A percentile compares a stretch with the other conserved stretches of the same genome.
Conservation (phyloP, 192 early-diverging fungal genomes). For the Piromyces sp. region DNA sequence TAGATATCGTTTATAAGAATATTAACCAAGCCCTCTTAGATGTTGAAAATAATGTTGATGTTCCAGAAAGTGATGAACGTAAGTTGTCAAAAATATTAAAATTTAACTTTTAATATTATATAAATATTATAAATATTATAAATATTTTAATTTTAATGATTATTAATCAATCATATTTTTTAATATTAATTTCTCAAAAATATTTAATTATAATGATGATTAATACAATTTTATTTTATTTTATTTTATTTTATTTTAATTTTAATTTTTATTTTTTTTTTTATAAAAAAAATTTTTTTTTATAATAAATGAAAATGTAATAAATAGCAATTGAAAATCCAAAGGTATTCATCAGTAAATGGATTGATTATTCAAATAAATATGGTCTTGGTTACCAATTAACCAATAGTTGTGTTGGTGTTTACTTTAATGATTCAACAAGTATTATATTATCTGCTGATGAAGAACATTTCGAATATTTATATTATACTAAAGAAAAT, state of each 20-base stretch:
- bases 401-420: conserved; percentile 64
- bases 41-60: neutral
- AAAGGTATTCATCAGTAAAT: conserved; percentile 62
- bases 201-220: too few species aligned
- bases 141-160: too few species aligned
- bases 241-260: too few species aligned
- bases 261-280: too few species aligned
- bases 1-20: neutral
- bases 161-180: too few species aligned
- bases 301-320: too few species aligned
- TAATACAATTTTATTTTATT: too few species aligned
- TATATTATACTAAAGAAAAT: conserved; percentile 12
- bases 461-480: conserved; percentile 24
- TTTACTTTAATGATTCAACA: conserved; percentile 78
- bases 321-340: neutral
- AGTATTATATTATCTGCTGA: conserved; percentile 47
- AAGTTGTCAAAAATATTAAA: too few species aligned
- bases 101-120: too few species aligned
- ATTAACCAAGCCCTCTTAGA: neutral
- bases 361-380: conserved; percentile 67
- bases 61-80: neutral
- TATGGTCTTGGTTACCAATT: conserved; percentile 83
- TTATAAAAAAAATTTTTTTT: too few species aligned
- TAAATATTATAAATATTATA: too few species aligned
- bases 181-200: too few species aligned